phyloP scores from a whole-genome alignment of 345 rosid genomes.

The Microthlaspi erraticum region DNA sequence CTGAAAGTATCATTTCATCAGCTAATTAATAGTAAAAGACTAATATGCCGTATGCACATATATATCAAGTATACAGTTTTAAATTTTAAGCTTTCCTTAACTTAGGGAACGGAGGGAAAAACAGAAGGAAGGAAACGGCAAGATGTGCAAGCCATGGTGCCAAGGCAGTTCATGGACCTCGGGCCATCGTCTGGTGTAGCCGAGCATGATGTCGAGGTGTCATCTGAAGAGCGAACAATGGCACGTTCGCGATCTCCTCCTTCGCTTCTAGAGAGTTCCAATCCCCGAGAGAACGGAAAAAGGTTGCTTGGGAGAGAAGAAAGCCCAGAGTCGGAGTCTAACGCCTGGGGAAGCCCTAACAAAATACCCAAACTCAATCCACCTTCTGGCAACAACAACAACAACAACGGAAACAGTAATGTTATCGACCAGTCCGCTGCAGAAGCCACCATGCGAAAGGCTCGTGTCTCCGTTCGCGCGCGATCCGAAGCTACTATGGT shows the following conservation, averaged over 20 bases:
- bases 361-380: conserved; percentile 61
- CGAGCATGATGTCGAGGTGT: conserved; percentile 59
- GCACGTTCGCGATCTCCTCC: conserved; percentile 48
- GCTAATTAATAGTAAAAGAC: conserved; percentile 3
- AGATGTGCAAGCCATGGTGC: conserved; percentile 48
- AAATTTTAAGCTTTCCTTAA: conserved; percentile 3
- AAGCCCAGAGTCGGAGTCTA: conserved; percentile 70
- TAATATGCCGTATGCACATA: background rate
- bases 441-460: conserved; percentile 94
- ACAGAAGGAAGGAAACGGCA: conserved; percentile 34
- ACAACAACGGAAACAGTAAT: conserved; percentile 27
- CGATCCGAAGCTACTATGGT: conserved; percentile 99
- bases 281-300: conserved; percentile 40
- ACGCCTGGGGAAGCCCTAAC: conserved; percentile 61
- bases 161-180: conserved; percentile 76
- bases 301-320: conserved; percentile 62
- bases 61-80: background rate
- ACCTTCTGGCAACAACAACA: conserved; percentile 29
- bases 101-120: conserved; percentile 35
- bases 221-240: conserved; percentile 77
- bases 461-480: conserved; percentile 99
- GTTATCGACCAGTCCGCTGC: conserved; percentile 61
- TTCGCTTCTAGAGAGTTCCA: conserved; percentile 45
- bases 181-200: conserved; percentile 56
- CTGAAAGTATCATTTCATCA: background rate